These are phyloP conservation scores for Monosporascus ibericus DNA, from an alignment of 2,329 filamentous ascomycete species.

Conservation along the genomic window DNA sequence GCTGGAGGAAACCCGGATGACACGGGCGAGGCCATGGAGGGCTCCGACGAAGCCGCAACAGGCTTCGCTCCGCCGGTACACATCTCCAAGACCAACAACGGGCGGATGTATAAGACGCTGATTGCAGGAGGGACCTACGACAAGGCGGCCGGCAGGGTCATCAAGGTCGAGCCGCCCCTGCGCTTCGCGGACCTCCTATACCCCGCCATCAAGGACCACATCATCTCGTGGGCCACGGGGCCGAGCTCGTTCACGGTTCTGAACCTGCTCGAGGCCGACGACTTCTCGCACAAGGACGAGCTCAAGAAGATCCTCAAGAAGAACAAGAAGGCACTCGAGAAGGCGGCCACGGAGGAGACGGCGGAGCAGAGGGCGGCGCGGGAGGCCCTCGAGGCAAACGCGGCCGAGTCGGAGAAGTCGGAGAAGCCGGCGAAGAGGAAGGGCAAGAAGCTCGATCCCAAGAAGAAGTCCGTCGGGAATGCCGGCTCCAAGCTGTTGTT, in stretches of 20 bases:
- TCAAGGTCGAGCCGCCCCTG: slow-evolving; percentile 68
- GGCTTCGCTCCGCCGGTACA: slow-evolving; percentile 36
- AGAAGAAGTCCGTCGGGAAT: slow-evolving; percentile 48
- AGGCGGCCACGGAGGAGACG: slow-evolving; percentile 56
- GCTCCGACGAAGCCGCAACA: slow-evolving; percentile 28
- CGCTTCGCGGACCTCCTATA: slow-evolving; percentile 81
- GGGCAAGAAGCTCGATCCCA: slow-evolving; percentile 33
- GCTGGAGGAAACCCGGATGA: slow-evolving; percentile 50
- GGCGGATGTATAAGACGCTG: slow-evolving; percentile 84
- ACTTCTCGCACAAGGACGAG: slow-evolving; percentile 61
- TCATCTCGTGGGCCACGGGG: slow-evolving; percentile 80
- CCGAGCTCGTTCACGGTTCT: slow-evolving; percentile 83
- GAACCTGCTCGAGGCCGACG: slow-evolving; percentile 67
- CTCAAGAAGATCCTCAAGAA: slow-evolving; percentile 66
- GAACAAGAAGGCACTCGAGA: slow-evolving; percentile 64
- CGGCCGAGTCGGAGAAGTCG: slow-evolving; percentile 31
- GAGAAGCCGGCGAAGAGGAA: slow-evolving; percentile 30
- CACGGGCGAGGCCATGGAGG: slow-evolving; percentile 29
- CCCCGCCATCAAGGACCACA: slow-evolving; percentile 65
- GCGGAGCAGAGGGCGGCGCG: slow-evolving; percentile 45
- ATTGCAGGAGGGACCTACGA: slow-evolving; percentile 88
- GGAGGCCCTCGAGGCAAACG: slow-evolving; percentile 43
- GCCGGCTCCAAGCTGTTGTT: slow-evolving; percentile 56
- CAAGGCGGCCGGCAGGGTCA: slow-evolving; percentile 61
- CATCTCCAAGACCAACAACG: slow-evolving; percentile 57